A percentile compares a stretch with the other conserved stretches of the same genome.
Conservation (phyloP, 2,329 filamentous ascomycete species). For the Botrytis deweyae region DNA sequence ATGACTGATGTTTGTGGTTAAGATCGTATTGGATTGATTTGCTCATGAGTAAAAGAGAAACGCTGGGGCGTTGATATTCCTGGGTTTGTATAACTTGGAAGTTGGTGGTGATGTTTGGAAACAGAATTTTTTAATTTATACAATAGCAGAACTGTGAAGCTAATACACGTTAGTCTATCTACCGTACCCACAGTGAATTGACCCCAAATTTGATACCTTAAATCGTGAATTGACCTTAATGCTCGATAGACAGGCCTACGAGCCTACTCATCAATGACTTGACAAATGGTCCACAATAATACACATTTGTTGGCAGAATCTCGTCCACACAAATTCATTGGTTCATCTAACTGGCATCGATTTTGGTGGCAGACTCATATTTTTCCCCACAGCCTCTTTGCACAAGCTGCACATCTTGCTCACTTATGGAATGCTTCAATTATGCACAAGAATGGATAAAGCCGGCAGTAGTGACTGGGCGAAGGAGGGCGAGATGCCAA, state of each 20-base stretch:
- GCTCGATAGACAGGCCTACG: background rate
- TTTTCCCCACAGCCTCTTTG: constrained; percentile 35
- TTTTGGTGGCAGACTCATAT: background rate
- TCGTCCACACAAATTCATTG: constrained; percentile 5
- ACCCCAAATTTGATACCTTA: background rate
- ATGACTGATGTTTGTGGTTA: constrained; percentile 18
- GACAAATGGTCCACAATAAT: constrained; percentile 8
- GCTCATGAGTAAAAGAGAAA: background rate
- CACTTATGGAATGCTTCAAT: background rate
- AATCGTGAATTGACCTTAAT: background rate
- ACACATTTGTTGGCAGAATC: constrained; percentile 13
- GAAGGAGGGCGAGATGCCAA: constrained; percentile 14
- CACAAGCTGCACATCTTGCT: constrained; percentile 31
- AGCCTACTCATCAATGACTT: background rate
- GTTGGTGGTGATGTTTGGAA: background rate
- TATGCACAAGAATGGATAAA: constrained; percentile 15
- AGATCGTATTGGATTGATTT: constrained; percentile 9
- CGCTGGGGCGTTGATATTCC: background rate
- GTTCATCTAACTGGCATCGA: background rate
- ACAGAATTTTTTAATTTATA: constrained; percentile 4
- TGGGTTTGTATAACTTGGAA: constrained; percentile 8
- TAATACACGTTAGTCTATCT: background rate
- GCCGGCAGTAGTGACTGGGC: constrained; percentile 4
- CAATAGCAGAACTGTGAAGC: background rate
- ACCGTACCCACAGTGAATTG: background rate